Percentiles rank a stretch among this genome's conserved stretches.
Conservation (phyloP, 306 rosid species). For the Parietaria judaica region DNA sequence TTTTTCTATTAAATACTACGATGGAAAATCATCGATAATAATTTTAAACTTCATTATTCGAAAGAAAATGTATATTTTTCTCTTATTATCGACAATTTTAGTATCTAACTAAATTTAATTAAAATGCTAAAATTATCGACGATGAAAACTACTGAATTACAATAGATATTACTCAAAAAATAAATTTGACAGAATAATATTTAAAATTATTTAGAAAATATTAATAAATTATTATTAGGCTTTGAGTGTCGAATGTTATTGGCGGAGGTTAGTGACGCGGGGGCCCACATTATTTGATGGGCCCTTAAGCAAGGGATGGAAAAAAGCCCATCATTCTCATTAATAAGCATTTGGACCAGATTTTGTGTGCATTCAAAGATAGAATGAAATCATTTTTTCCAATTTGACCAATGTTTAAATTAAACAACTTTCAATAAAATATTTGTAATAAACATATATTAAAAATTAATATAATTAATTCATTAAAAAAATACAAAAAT, state of each 20-base stretch:
- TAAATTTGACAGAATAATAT: too few relatives aligned
- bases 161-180: too few relatives aligned
- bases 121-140: too few relatives aligned
- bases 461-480: neutral
- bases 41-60: too few relatives aligned
- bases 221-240: neutral
- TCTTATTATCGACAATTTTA: too few relatives aligned
- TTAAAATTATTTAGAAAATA: too few relatives aligned
- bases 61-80: too few relatives aligned
- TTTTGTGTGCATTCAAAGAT: constrained; percentile 18
- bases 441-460: constrained; percentile 1
- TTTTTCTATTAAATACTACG: too few relatives aligned
- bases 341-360: constrained; percentile 13
- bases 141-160: too few relatives aligned
- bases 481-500: too few relatives aligned
- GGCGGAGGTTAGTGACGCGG: constrained; percentile 23
- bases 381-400: constrained; percentile 10
- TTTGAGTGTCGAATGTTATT: neutral
- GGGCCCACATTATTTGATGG: constrained; percentile 34
- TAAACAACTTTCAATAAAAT: constrained; percentile 19
- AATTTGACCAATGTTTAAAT: constrained; percentile 4
- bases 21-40: too few relatives aligned
- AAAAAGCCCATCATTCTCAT: constrained; percentile 2
- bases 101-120: too few relatives aligned
- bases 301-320: constrained; percentile 5